These are phyloP conservation scores for Opeltia flavorubescens DNA, from an alignment of 495 filamentous ascomycete species.

Conservation along the genomic window DNA sequence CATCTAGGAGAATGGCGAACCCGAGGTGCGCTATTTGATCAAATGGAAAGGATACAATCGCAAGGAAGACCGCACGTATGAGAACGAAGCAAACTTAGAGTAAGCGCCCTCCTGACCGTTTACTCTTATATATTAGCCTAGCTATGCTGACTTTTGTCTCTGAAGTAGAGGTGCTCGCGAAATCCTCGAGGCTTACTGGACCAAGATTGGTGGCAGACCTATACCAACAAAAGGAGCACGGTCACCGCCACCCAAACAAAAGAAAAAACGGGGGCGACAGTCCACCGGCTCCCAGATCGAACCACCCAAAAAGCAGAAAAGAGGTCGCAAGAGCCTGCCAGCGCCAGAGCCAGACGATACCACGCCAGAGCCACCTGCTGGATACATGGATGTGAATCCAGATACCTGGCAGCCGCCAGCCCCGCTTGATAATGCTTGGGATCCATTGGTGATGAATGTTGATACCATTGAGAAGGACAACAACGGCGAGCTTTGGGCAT, in stretches of 20 bases:
- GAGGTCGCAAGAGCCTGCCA: constrained; percentile 12
- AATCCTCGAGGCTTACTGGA: constrained; percentile 38
- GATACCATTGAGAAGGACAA: constrained; percentile 40
- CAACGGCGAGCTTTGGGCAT: constrained; percentile 29
- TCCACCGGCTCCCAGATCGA: constrained; percentile 11
- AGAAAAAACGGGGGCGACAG: constrained; percentile 16
- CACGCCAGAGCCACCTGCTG: constrained; percentile 16
- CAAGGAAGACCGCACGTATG: constrained; percentile 41
- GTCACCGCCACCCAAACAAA: constrained; percentile 8
- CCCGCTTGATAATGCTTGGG: constrained; percentile 30
- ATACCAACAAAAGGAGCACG: constrained; percentile 16
- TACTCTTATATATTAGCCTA: constrained; percentile 32
- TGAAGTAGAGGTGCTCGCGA: constrained; percentile 35
- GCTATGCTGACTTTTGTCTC: constrained; percentile 26
- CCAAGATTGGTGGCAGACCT: constrained; percentile 42
- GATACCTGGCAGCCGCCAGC: constrained; percentile 16
- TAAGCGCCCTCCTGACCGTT: constrained; percentile 18
- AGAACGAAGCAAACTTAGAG: constrained; percentile 44
- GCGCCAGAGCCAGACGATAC: constrained; percentile 29
- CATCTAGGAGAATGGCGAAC: background rate
- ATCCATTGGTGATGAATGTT: constrained; percentile 36
- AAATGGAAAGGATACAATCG: constrained; percentile 54
- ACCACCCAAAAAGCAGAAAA: constrained; percentile 2
- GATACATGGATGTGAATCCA: constrained; percentile 18
- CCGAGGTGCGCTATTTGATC: constrained; percentile 31